phyloP scores from a whole-genome alignment of 2,329 filamentous ascomycete species.

The Aureobasidium namibiae region DNA sequence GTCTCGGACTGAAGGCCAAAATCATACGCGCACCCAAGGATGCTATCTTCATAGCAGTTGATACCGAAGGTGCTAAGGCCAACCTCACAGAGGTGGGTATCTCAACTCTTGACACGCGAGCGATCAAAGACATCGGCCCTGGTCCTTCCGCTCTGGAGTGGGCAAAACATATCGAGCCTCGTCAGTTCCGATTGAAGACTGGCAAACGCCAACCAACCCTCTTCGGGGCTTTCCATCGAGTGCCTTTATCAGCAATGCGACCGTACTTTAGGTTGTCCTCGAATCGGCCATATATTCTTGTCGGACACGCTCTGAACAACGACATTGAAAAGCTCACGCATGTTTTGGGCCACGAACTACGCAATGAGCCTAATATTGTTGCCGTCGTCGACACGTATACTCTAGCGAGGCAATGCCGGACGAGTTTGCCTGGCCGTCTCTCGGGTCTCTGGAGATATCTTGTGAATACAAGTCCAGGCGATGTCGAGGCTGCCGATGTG shows the following conservation, averaged over 20 bases:
- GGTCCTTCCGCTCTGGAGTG: constrained; percentile 57
- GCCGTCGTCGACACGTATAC: constrained; percentile 2
- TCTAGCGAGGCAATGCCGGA: not conserved
- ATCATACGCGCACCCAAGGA: constrained; percentile 20
- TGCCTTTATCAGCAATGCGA: not conserved
- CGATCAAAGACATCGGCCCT: constrained; percentile 48
- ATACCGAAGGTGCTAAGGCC: constrained; percentile 63
- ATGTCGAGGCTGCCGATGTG: not conserved
- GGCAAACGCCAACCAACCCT: not conserved
- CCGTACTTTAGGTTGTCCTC: not conserved
- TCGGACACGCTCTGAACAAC: constrained; percentile 1
- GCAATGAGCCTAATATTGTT: not conserved
- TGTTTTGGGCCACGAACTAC: not conserved
- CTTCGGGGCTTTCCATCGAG: not conserved
- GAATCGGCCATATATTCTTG: not conserved
- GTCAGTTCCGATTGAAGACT: constrained; percentile 62
- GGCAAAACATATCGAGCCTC: constrained; percentile 56
- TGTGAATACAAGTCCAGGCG: not conserved
- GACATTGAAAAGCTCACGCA: not conserved
- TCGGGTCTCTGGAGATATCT: not conserved
- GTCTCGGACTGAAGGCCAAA: not conserved
- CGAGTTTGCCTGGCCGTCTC: not conserved
- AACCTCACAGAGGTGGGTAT: constrained; percentile 80
- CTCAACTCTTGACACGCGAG: constrained; percentile 65
- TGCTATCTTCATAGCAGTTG: constrained; percentile 69